A percentile compares a stretch with the other conserved stretches of the same genome.
Conservation (phyloP, 495 filamentous ascomycete species). For the Parathielavia hyrcaniae region DNA sequence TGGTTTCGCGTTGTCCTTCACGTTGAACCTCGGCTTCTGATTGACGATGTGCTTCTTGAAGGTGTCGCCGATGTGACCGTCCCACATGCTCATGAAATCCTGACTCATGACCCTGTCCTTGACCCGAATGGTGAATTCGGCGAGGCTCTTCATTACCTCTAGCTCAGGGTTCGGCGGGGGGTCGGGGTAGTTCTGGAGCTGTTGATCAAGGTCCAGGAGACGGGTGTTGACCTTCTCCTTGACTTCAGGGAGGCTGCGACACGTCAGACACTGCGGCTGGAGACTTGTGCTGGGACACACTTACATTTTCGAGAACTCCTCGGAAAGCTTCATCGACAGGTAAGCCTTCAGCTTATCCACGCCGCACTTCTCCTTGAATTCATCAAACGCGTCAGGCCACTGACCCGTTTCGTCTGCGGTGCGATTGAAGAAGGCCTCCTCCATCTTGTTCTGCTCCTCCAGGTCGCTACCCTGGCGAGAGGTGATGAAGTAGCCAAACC, state of each 20-base stretch:
- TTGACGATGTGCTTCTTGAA: conserved; percentile 35
- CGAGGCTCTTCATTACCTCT: conserved; percentile 40
- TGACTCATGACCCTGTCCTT: conserved; percentile 33
- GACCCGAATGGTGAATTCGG: conserved; percentile 37
- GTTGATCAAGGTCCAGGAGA: conserved; percentile 39
- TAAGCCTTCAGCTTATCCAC: conserved; percentile 50
- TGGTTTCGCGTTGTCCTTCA: conserved; percentile 20
- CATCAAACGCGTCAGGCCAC: conserved; percentile 44
- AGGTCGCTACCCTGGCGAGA: conserved; percentile 46
- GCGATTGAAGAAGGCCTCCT: conserved; percentile 53
- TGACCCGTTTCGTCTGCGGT: conserved; percentile 24
- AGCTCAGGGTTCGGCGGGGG: conserved; percentile 49
- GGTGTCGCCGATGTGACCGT: conserved; percentile 26
- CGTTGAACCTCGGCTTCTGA: conserved; percentile 41
- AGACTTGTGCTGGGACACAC: background rate
- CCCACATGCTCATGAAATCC: conserved; percentile 28
- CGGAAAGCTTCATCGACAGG: conserved; percentile 49
- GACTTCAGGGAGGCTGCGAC: conserved; percentile 51
- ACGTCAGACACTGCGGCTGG: background rate
- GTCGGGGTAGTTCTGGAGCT: conserved; percentile 50
- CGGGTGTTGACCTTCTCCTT: conserved; percentile 51
- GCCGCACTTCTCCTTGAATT: conserved; percentile 51
- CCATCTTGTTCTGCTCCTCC: conserved; percentile 49
- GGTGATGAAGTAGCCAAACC: conserved; percentile 61
- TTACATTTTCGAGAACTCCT: conserved; percentile 52